A percentile compares a stretch with the other conserved stretches of the same genome.
Evolutionary conservation across 2,329 filamentous ascomycete species (phyloP).

Genomic region (Cryphonectria nitschkei): DNA sequence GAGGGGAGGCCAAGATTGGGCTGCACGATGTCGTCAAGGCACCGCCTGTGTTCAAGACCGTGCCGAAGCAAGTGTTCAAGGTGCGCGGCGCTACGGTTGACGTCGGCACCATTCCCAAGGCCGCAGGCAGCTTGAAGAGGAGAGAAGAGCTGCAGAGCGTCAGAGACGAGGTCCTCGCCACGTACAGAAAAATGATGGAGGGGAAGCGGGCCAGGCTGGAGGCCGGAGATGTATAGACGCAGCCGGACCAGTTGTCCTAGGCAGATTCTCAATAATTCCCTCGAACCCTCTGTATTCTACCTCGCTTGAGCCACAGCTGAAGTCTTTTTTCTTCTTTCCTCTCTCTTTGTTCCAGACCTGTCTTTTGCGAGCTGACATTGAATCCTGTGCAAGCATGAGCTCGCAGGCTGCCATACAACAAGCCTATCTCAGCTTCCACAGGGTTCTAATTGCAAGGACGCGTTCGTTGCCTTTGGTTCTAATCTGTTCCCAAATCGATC

Average conservation of each 20-base stretch:
- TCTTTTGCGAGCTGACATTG: background rate
- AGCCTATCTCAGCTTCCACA: no score
- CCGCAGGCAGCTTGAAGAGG: constrained; percentile 70
- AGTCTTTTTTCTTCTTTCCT: no score
- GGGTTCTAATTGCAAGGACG: background rate
- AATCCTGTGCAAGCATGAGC: no score
- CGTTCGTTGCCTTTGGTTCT: background rate
- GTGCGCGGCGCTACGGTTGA: constrained; percentile 67
- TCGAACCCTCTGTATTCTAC: background rate
- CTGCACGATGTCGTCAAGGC: constrained; percentile 69
- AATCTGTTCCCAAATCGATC: background rate
- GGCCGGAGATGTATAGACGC: background rate
- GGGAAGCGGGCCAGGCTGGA: constrained; percentile 43
- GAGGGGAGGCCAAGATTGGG: constrained; percentile 57
- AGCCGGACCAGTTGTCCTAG: background rate
- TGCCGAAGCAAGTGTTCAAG: constrained; percentile 66
- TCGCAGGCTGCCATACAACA: no score
- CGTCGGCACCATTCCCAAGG: constrained; percentile 69
- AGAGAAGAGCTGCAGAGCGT: constrained; percentile 74
- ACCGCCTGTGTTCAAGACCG: constrained; percentile 72
- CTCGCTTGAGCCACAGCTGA: background rate
- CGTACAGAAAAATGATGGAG: constrained; percentile 73
- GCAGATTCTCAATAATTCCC: background rate
- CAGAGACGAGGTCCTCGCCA: constrained; percentile 71
- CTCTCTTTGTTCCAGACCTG: background rate